Evolutionary conservation across 2,329 filamentous ascomycete genomes (phyloP).

Genomic region (Fusarium sp.): DNA sequence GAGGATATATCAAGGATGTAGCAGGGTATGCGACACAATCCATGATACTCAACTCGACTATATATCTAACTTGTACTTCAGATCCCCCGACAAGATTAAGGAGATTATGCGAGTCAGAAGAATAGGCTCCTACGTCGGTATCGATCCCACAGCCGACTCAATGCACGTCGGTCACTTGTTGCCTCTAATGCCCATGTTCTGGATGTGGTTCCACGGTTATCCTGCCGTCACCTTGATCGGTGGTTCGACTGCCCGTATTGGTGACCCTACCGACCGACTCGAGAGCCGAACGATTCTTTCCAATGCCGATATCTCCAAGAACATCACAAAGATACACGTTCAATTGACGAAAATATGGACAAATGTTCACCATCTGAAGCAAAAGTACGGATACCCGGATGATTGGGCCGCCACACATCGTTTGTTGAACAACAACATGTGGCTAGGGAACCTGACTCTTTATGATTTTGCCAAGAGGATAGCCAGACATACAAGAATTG

Average conservation of each 20-base stretch:
- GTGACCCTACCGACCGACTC: slow-evolving; percentile 80
- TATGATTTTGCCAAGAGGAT: slow-evolving; percentile 81
- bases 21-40: slow-evolving; percentile 69
- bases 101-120: slow-evolving; percentile 73
- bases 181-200: slow-evolving; percentile 85
- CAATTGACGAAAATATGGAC: slow-evolving; percentile 79
- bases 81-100: slow-evolving; percentile 66
- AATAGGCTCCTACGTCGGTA: slow-evolving; percentile 81
- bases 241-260: slow-evolving; percentile 81
- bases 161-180: slow-evolving; percentile 85
- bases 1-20: slow-evolving; percentile 79
- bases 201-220: slow-evolving; percentile 84
- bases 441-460: slow-evolving; percentile 80
- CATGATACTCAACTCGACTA: not conserved
- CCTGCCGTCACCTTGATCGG: slow-evolving; percentile 76
- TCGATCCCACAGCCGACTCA: slow-evolving; percentile 84
- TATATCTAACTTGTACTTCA: slow-evolving; percentile 36
- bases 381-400: slow-evolving; percentile 72
- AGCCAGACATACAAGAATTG: slow-evolving; percentile 80
- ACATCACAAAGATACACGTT: slow-evolving; percentile 75
- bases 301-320: slow-evolving; percentile 67
- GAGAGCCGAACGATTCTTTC: slow-evolving; percentile 68
- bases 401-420: slow-evolving; percentile 75
- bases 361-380: slow-evolving; percentile 76
- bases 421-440: slow-evolving; percentile 84